Conservation (phyloP, 257 asterid species). For the Plectranthus barbatus region DNA sequence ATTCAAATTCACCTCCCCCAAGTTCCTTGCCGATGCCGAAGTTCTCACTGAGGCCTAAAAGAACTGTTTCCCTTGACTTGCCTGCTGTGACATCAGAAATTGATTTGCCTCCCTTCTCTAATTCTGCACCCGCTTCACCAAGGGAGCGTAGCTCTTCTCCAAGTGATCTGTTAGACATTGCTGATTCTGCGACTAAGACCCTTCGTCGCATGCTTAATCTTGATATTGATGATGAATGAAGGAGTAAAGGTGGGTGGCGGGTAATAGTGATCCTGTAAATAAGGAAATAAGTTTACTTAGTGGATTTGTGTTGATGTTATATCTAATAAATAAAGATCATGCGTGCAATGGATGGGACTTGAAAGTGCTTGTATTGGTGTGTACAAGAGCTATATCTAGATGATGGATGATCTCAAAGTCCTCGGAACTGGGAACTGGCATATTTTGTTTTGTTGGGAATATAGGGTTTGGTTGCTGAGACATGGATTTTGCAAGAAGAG, state of each 20-base stretch:
- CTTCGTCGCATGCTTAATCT: conserved; percentile 98
- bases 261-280: conserved; percentile 32
- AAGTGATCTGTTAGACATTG: conserved; percentile 27
- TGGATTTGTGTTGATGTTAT: conserved; percentile 29
- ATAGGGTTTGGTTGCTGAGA: conserved; percentile 10
- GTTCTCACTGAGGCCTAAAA: conserved; percentile 57
- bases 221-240: conserved; percentile 50
- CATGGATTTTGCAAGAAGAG: conserved; percentile 11
- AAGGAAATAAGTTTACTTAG: conserved; percentile 24
- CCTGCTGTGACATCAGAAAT: conserved; percentile 37
- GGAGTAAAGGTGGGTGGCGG: conserved; percentile 30
- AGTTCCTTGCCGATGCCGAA: conserved; percentile 93
- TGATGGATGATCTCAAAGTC: conserved; percentile 30
- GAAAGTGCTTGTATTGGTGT: conserved; percentile 15
- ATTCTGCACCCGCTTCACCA: conserved; percentile 87
- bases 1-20: conserved; percentile 91
- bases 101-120: conserved; percentile 41
- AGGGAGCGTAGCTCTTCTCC: conserved; percentile 47
- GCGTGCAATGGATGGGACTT: conserved; percentile 16
- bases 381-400: conserved; percentile 34
- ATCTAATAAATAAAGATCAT: conserved; percentile 35
- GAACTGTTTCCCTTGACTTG: conserved; percentile 71
- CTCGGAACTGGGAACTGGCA: neutral
- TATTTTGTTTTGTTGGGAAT: conserved; percentile 14
- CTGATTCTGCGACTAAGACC: conserved; percentile 76